Conservation (phyloP, 2,329 filamentous ascomycete species). For the Colletotrichum plurivorum region DNA sequence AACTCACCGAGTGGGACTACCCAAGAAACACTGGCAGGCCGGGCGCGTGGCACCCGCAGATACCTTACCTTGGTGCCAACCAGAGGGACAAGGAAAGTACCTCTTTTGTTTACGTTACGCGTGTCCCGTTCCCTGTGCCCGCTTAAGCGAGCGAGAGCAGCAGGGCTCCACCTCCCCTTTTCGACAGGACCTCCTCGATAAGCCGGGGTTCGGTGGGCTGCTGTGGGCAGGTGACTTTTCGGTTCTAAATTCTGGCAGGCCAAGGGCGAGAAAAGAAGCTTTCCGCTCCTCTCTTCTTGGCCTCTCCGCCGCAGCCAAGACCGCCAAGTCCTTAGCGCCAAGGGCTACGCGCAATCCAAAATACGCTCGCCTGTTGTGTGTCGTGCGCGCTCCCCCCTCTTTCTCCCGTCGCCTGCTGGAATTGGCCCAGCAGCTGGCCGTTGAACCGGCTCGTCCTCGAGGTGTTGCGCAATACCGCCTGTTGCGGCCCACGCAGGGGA, state of each 20-base stretch:
- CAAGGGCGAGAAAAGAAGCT: slow-evolving; percentile 38
- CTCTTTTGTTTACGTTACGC: not conserved
- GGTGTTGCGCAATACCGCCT: slow-evolving; percentile 38
- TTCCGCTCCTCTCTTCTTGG: slow-evolving; percentile 41
- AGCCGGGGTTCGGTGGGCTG: slow-evolving; percentile 4
- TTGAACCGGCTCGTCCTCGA: slow-evolving; percentile 36
- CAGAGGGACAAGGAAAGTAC: not conserved
- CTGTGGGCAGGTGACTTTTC: slow-evolving; percentile 9
- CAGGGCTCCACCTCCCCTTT: slow-evolving; percentile 26
- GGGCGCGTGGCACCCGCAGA: slow-evolving; percentile 2
- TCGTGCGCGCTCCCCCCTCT: slow-evolving; percentile 1
- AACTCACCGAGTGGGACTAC: slow-evolving; percentile 2
- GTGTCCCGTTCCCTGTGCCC: not conserved
- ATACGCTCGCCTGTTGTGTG: slow-evolving; percentile 20
- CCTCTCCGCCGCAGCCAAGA: slow-evolving; percentile 41
- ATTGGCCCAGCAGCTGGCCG: slow-evolving; percentile 33
- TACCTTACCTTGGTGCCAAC: not conserved
- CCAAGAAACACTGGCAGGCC: slow-evolving; percentile 7
- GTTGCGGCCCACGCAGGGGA: slow-evolving; percentile 34
- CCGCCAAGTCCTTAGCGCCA: slow-evolving; percentile 37
- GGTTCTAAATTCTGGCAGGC: slow-evolving; percentile 22
- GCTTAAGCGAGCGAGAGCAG: slow-evolving; percentile 17
- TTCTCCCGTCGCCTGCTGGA: slow-evolving; percentile 23
- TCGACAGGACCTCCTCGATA: slow-evolving; percentile 28
- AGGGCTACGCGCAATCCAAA: slow-evolving; percentile 39